A percentile compares a stretch with the other conserved stretches of the same genome.
Conservation (phyloP, 2,329 filamentous ascomycete genomes). For the Aspergillus melleus region DNA sequence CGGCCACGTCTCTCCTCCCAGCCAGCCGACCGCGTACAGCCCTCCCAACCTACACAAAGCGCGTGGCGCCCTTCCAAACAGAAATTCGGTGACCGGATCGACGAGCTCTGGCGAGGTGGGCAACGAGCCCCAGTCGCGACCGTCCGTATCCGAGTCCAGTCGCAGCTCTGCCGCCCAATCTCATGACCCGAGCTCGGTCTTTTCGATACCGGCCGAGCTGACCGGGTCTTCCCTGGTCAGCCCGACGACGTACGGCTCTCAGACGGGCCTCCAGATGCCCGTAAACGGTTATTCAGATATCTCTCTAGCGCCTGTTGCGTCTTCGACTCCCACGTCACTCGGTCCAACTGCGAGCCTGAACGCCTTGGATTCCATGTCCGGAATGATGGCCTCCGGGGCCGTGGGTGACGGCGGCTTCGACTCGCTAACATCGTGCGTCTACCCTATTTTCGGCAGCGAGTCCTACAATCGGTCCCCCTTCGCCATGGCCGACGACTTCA, state of each 20-base stretch:
- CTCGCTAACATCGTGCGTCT: conserved; percentile 49
- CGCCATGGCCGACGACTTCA: conserved; percentile 83
- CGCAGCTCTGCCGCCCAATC: conserved; percentile 14
- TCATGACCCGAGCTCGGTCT: conserved; percentile 15
- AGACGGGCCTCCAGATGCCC: conserved; percentile 17
- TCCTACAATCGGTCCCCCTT: conserved; percentile 84
- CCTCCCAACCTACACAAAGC: conserved; percentile 23
- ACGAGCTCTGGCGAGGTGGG: conserved; percentile 19
- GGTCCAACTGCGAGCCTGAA: conserved; percentile 27
- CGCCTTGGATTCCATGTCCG: conserved; percentile 24
- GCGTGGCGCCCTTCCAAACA: conserved; percentile 17
- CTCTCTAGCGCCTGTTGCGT: conserved; percentile 18
- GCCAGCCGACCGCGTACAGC: conserved; percentile 29
- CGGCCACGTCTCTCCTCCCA: conserved; percentile 30
- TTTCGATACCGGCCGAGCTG: conserved; percentile 20
- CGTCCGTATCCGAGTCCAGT: conserved; percentile 8
- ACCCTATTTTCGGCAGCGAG: conserved; percentile 85
- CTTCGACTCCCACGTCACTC: conserved; percentile 26
- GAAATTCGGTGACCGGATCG: conserved; percentile 13
- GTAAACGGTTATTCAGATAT: conserved; percentile 22
- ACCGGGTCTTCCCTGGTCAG: conserved; percentile 19
- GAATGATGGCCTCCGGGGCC: conserved; percentile 25
- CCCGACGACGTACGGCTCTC: conserved; percentile 17
- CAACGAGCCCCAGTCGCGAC: conserved; percentile 13
- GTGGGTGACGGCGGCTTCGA: conserved; percentile 35